Evolutionary conservation across 1,139 yeast species (phyloP).

Genomic region (Suhomyces bokatorum): DNA sequence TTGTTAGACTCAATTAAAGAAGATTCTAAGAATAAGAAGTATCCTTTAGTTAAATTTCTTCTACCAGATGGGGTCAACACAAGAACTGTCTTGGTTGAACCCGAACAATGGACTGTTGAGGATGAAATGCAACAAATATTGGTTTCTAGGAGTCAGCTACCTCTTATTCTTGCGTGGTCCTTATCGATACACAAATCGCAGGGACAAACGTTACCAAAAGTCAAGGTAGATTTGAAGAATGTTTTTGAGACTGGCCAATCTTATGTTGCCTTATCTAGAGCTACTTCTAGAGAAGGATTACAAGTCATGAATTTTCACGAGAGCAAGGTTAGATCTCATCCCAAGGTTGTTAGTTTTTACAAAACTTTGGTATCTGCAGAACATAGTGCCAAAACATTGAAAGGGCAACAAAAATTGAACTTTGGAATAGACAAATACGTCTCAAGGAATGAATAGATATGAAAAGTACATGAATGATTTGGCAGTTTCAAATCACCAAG

Average conservation of each 20-base stretch:
- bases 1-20: slow-evolving; percentile 32
- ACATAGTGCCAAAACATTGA: slow-evolving; percentile 11
- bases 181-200: slow-evolving; percentile 93
- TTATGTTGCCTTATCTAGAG: slow-evolving; percentile 71
- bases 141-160: slow-evolving; percentile 57
- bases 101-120: slow-evolving; percentile 46
- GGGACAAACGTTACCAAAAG: slow-evolving; percentile 87
- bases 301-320: slow-evolving; percentile 73
- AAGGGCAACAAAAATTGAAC: slow-evolving; percentile 17
- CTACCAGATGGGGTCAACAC: slow-evolving; percentile 65
- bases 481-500: neutral
- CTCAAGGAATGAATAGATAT: neutral
- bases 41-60: slow-evolving; percentile 78
- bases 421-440: slow-evolving; percentile 3
- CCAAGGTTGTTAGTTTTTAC: slow-evolving; percentile 64
- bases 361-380: slow-evolving; percentile 30
- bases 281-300: slow-evolving; percentile 73
- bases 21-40: slow-evolving; percentile 36
- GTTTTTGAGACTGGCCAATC: slow-evolving; percentile 65
- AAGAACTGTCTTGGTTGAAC: slow-evolving; percentile 58
- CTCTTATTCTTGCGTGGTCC: slow-evolving; percentile 92
- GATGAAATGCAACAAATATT: slow-evolving; percentile 35
- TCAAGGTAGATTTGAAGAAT: slow-evolving; percentile 71
- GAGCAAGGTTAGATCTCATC: slow-evolving; percentile 58
- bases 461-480: neutral